phyloP scores from a whole-genome alignment of 257 asterid genomes.

The Coffea eugenioides region DNA sequence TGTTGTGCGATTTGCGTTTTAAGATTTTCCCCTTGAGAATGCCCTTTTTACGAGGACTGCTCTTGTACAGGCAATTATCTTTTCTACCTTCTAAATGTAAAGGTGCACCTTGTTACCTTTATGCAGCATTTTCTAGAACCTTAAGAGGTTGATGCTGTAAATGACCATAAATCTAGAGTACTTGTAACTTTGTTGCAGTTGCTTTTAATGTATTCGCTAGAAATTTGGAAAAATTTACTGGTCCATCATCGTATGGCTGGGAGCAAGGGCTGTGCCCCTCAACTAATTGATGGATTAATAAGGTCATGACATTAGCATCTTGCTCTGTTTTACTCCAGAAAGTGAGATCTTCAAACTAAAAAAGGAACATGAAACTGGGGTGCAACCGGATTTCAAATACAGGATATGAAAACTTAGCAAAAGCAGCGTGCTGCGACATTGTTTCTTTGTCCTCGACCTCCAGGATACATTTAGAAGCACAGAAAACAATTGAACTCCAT shows the following conservation, averaged over 20 bases:
- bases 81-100: neutral
- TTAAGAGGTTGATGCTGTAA: conserved; percentile 11
- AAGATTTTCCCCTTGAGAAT: neutral
- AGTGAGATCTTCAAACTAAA: neutral
- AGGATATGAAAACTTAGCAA: too few relatives aligned
- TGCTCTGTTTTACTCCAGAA: neutral
- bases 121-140: neutral
- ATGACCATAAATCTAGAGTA: neutral
- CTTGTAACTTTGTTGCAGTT: neutral
- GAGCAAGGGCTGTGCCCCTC: neutral
- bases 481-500: too few relatives aligned
- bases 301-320: neutral
- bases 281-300: neutral
- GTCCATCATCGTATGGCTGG: neutral
- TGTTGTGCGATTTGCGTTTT: neutral
- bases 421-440: too few relatives aligned
- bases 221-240: neutral
- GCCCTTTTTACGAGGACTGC: neutral
- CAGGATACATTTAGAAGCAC: too few relatives aligned
- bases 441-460: too few relatives aligned
- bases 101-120: neutral
- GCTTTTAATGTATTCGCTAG: neutral
- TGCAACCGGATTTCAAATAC: too few relatives aligned
- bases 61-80: conserved; percentile 1
- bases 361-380: neutral